Evolutionary conservation across 192 early-diverging fungal species (phyloP), one percentile per base, ranked within the genome.

Genomic region (Rhizoclosmatium globosum): DNA sequence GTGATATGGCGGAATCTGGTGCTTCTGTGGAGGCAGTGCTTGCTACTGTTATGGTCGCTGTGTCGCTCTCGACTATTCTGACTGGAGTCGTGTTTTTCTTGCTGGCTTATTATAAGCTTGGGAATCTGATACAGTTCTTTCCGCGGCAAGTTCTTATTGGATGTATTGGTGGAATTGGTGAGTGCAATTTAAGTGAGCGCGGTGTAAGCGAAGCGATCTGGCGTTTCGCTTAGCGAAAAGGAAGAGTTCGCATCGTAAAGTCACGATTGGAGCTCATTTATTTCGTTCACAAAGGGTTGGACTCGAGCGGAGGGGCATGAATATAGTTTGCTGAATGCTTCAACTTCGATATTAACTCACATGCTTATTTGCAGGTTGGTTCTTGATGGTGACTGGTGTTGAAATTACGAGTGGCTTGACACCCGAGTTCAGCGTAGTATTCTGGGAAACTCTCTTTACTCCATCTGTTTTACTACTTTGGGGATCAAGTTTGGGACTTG

Each of bases 131-230:
- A 44, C 87, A 85, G 61, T 90, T 91, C 76, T 90, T 89, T 77
- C 85, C 86, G 2, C 56, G 97, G 9, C 98, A 98, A 75, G 97
- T 98, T 76, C 87, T 98, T 3, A 95, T 98, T 23, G 96, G 95
- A 31, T 98, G 95, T 82, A 98, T 98, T 78, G 97, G 92, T 83
- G 96, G 96, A 48, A 95, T 98, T 21, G 95, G 71, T 72, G 42
- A 41, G 71, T 57, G 56, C 56, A 21, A 1, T 57, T 57, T 0
- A 31, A 31, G 31, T 31, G 31, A 31, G 31, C 31, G 31, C 31
- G 31, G 0, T 0, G 31, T 0, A 31, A 31, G 31, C 31, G 31
- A 31, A 31, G 31, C n/a, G n/a, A n/a, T n/a, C n/a, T n/a, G n/a
- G n/a, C n/a, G n/a, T n/a, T n/a, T n/a, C n/a, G n/a, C n/a, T n/a